phyloP scores from a whole-genome alignment of 208 protist species.

The Leishmania amazonensis region DNA sequence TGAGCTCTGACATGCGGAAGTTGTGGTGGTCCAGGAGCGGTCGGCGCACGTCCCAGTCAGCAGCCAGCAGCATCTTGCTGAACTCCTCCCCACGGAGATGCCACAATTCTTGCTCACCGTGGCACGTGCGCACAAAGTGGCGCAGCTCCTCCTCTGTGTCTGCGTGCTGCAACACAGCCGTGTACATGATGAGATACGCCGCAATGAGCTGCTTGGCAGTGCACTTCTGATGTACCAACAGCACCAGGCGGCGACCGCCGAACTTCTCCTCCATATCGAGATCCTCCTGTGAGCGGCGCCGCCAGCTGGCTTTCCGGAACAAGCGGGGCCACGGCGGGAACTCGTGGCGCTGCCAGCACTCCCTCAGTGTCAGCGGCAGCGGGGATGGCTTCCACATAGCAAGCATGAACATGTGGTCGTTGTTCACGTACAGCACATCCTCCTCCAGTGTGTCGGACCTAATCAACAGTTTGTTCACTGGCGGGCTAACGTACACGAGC shows the following conservation, averaged over 20 bases:
- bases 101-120: conserved; percentile 54
- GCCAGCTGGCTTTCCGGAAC: conserved; percentile 20
- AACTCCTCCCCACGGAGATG: conserved; percentile 25
- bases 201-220: conserved; percentile 57
- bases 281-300: conserved; percentile 11
- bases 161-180: conserved; percentile 58
- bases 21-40: conserved; percentile 70
- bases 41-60: conserved; percentile 73
- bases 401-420: conserved; percentile 65
- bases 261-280: conserved; percentile 30
- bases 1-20: conserved; percentile 63
- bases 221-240: conserved; percentile 77
- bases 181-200: conserved; percentile 75
- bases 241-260: conserved; percentile 41
- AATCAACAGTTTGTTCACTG: conserved; percentile 63
- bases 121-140: conserved; percentile 57
- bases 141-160: conserved; percentile 42
- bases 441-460: conserved; percentile 48
- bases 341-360: conserved; percentile 57
- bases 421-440: conserved; percentile 75
- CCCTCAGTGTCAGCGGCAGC: conserved; percentile 45
- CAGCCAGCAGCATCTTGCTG: conserved; percentile 32
- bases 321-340: conserved; percentile 30
- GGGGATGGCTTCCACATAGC: conserved; percentile 61
- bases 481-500: conserved; percentile 71